Base-by-base conservation (phyloP, 2,329 filamentous ascomycete species). In the Spiromastix sp. region DNA sequence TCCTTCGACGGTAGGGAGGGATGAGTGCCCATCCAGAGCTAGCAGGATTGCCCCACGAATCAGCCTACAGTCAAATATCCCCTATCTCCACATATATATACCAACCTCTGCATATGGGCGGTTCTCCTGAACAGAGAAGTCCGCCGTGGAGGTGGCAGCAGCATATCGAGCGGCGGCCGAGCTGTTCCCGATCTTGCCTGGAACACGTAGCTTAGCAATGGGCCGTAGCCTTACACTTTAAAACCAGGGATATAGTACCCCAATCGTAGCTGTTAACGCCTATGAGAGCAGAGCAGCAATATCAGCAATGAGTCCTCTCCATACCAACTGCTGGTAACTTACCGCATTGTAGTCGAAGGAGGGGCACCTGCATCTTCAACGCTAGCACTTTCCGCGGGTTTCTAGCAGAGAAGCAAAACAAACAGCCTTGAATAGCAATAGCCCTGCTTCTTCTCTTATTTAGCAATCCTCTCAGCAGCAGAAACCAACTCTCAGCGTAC, bases 11-110 rank as follows among this genome's bases (percentile, higher is more conserved):
- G 91, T 51, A 95, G 86, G 30, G 85, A 93, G 29, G 89, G 87
- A 54, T 98, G 91, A 1, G 89, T 95, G 54, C 91, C 91, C 91
- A 98, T 98, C 91, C 91, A 98, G 52, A 98, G 69, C 86, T 95
- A 50, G 19, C 29, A 19, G 22, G 25, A 31, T 36, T 11, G 42
- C n/a, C 25, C 9, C 42, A 48, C 15, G 49, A 42, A 30, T 37
- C 13, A 40, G 30, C 21, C 27, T 13, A 24, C 6, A 12, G 31
- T 6, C 13, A 30, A 16, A 8, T 30, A 6, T 7, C 11, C 13
- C 8, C 15, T 30, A 12, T 30, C 15, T 13, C 7, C 27, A 7
- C 7, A 30, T 7, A 13, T 32, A 31, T 11, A 9, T 16, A 55
- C 62, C 25, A 56, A 86, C 87, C 74, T 96, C 91, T 32, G 91